Evolutionary conservation across 768 basidiomycete species (phyloP).

Genomic region (Amanita inopinata): DNA sequence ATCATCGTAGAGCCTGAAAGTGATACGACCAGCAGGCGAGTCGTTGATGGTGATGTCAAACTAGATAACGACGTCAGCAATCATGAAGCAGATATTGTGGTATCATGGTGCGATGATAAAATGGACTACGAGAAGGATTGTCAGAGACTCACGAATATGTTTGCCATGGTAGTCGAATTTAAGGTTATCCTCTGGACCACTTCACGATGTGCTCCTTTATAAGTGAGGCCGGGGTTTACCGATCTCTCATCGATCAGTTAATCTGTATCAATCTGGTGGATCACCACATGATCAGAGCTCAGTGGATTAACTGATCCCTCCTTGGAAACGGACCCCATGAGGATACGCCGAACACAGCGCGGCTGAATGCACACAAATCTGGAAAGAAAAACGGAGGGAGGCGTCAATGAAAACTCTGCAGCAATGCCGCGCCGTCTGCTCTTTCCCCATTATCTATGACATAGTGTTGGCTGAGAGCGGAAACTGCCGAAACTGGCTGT

Average conservation of each 20-base stretch:
- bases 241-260: slow-evolving; percentile 10
- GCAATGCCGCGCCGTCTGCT: too few relatives aligned
- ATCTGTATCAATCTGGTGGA: too few relatives aligned
- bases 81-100: slow-evolving; percentile 2
- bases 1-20: slow-evolving; percentile 81
- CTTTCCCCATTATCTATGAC: too few relatives aligned
- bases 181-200: neutral
- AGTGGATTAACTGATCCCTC: too few relatives aligned
- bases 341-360: too few relatives aligned
- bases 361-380: too few relatives aligned
- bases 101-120: slow-evolving; percentile 2
- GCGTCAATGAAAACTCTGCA: too few relatives aligned
- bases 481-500: too few relatives aligned
- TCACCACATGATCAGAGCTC: neutral
- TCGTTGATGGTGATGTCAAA: slow-evolving; percentile 54
- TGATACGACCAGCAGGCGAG: slow-evolving; percentile 42
- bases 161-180: slow-evolving; percentile 19
- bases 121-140: neutral
- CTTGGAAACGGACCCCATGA: too few relatives aligned
- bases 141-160: slow-evolving; percentile 29
- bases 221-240: slow-evolving; percentile 1
- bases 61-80: slow-evolving; percentile 22
- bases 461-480: too few relatives aligned
- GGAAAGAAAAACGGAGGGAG: too few relatives aligned
- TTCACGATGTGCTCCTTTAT: slow-evolving; percentile 3